Base-by-base conservation (phyloP, 352 stramenopile genomes). In the Aphanomyces invadans region DNA sequence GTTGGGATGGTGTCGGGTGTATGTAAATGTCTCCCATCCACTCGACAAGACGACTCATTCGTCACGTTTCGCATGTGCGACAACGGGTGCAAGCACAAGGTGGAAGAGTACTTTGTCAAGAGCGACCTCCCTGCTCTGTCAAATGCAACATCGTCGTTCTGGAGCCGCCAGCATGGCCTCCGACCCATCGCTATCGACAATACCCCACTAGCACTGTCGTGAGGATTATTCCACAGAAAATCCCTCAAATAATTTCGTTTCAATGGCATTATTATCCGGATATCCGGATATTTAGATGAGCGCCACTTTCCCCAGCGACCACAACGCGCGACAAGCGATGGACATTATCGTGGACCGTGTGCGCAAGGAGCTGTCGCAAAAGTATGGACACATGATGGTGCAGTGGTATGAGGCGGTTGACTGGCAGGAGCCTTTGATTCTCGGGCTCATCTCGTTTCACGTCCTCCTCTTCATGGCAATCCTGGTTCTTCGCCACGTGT, bases 371-470 rank as follows among this genome's bases (percentile, higher is more conserved):
- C 71, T 92, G 69, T 79, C 78, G 65, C 69, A 73, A 42, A 83
- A 89, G 73, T 89, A 90, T 73, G 76, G 76, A 56, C 81, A 87
- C 48, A 33, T 88, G 56, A 87, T 93, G 82, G 39, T 88, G 7
- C 73, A 81, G 51, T 93, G 84, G 84, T 93, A 91, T 71, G 82
- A 93, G 63, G 76, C 80, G 9, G 78, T 94, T 38, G 71, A 94
- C 72, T 94, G 85, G 85, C 80, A 52, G 0, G 85, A 94, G 69
- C 83, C 81, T 42, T 70, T 92, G 9, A 76, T 95, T 32, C 62
- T 85, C 28, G 79, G 82, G 17, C 70, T 87, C 15, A 57, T 92
- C 11, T 42, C 25, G 11, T 79, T 81, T 61, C 83, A 95, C 68
- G 38, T 78, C 2, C 48, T 77, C 49, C 79, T 94, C 11, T 71